phyloP scores from a whole-genome alignment of 2,329 filamentous ascomycete species.

The Xylaria sp. region DNA sequence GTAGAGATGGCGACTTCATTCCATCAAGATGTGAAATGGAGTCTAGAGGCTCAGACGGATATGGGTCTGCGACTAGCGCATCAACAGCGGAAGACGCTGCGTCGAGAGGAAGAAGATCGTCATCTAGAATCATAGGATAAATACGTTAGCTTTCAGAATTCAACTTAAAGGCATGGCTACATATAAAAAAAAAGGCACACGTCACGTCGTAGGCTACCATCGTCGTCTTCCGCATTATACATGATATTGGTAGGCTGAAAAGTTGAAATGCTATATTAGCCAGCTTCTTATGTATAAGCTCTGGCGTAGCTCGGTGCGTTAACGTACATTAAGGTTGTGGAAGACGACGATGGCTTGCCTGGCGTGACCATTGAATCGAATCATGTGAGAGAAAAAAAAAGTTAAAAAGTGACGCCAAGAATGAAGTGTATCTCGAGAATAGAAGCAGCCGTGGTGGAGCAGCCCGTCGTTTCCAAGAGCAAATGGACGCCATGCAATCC shows the following conservation, averaged over 20 bases:
- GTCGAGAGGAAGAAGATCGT: conserved; percentile 69
- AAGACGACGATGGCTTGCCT: conserved; percentile 79
- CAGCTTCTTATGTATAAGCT: conserved; percentile 53
- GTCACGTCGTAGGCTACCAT: conserved; percentile 68
- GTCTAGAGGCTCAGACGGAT: conserved; percentile 48
- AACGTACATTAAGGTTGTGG: conserved; percentile 74
- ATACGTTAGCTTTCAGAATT: conserved; percentile 55
- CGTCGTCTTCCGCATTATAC: conserved; percentile 69
- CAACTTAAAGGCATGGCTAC: conserved; percentile 44
- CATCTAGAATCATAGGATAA: conserved; percentile 61
- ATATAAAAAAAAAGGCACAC: conserved; percentile 46
- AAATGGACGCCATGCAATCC: conserved; percentile 53
- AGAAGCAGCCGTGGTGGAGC: conserved; percentile 47
- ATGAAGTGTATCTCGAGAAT: conserved; percentile 49
- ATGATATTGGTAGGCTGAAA: conserved; percentile 53
- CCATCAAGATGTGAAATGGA: conserved; percentile 38
- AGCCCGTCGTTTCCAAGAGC: conserved; percentile 52
- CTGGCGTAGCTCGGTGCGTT: conserved; percentile 60
- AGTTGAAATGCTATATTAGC: conserved; percentile 63
- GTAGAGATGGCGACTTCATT: conserved; percentile 54
- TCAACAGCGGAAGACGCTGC: conserved; percentile 74
- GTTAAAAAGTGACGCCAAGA: conserved; percentile 43
- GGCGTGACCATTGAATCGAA: conserved; percentile 57
- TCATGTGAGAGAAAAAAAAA: conserved; percentile 45
- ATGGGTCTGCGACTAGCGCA: conserved; percentile 71